Evolutionary conservation across 2,329 filamentous ascomycete genomes (phyloP).

Genomic region (Hymenoscyphus linearis): DNA sequence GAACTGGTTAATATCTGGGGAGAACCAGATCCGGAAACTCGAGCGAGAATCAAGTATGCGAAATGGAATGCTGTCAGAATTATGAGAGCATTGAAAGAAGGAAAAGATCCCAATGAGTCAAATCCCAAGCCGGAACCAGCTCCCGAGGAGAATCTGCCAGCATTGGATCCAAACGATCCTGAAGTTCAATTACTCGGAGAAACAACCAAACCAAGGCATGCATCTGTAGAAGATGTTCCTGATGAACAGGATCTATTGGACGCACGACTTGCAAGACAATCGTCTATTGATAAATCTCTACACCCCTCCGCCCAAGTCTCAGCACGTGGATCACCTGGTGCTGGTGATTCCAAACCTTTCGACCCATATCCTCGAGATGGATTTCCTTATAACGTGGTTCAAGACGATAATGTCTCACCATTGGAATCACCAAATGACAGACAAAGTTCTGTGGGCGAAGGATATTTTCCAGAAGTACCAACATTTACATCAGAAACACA

Average conservation of each 20-base stretch:
- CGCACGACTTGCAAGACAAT: slow-evolving; percentile 39
- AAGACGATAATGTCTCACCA: slow-evolving; percentile 44
- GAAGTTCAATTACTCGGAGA: slow-evolving; percentile 54
- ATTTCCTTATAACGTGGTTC: slow-evolving; percentile 29
- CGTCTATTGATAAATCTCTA: slow-evolving; percentile 44
- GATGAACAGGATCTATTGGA: slow-evolving; percentile 49
- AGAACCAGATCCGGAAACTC: slow-evolving; percentile 64
- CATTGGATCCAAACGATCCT: slow-evolving; percentile 58
- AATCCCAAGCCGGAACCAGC: slow-evolving; percentile 64
- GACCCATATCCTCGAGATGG: slow-evolving; percentile 33
- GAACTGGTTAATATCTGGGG: slow-evolving; percentile 85
- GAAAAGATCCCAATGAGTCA: slow-evolving; percentile 84
- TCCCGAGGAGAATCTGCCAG: slow-evolving; percentile 39
- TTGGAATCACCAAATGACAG: slow-evolving; percentile 41
- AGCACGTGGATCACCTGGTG: slow-evolving; percentile 23
- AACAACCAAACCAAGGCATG: slow-evolving; percentile 35
- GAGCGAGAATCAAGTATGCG: slow-evolving; percentile 88
- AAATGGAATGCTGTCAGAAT: slow-evolving; percentile 95
- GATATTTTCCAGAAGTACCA: slow-evolving; percentile 51
- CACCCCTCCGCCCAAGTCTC: slow-evolving; percentile 36
- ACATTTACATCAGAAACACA: slow-evolving; percentile 28
- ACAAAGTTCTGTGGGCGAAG: slow-evolving; percentile 47
- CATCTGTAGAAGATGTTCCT: slow-evolving; percentile 50
- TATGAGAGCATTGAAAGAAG: slow-evolving; percentile 81
- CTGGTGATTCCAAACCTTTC: slow-evolving; percentile 18